Conservation (phyloP, 2,329 filamentous ascomycete species). For the Hymenoscyphus linearis region DNA sequence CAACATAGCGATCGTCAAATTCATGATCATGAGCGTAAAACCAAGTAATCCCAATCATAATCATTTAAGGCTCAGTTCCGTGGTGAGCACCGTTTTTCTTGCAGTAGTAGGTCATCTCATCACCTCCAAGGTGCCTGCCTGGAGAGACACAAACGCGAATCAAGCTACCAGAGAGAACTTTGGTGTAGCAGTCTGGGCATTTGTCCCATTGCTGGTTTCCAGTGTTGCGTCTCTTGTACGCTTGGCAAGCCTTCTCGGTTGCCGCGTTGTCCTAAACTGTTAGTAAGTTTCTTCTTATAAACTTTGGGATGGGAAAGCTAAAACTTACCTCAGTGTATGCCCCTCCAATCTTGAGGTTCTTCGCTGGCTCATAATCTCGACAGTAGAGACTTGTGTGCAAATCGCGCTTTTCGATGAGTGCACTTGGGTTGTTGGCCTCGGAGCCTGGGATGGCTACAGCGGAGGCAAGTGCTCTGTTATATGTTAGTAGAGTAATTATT, state of each 20-base stretch:
- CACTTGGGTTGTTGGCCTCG: background rate
- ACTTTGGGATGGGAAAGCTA: background rate
- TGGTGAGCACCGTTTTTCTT: background rate
- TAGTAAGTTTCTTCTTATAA: background rate
- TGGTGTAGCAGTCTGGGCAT: background rate
- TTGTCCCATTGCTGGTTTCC: background rate
- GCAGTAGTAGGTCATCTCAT: background rate
- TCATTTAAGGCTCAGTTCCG: background rate
- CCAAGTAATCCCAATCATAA: too few species aligned
- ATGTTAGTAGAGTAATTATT: background rate
- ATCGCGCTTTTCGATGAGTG: background rate
- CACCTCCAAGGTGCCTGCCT: background rate
- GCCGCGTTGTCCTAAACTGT: background rate
- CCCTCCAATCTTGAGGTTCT: background rate
- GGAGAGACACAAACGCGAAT: background rate
- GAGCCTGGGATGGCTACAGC: background rate
- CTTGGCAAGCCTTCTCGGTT: background rate
- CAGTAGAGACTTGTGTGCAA: background rate
- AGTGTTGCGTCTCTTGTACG: background rate
- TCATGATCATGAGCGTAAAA: too few species aligned
- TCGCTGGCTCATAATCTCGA: background rate
- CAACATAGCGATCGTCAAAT: too few species aligned
- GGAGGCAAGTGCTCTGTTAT: background rate
- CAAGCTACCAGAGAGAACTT: background rate
- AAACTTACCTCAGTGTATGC: background rate